Conservation (phyloP, 177 flowering plant species). For the Vitis hybrid region DNA sequence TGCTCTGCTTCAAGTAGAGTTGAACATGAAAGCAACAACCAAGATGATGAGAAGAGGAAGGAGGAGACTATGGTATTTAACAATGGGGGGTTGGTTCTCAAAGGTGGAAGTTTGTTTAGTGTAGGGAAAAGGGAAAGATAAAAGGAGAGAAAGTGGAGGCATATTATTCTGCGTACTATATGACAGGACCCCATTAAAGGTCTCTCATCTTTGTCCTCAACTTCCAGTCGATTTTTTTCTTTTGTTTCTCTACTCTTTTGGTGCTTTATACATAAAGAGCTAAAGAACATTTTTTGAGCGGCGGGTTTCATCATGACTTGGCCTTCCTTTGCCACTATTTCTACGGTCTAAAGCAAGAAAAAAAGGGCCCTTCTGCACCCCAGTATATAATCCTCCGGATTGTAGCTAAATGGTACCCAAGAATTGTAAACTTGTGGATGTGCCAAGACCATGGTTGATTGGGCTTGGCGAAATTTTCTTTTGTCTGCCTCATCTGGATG, state of each 20-base stretch:
- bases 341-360: conserved; percentile 10
- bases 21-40: not conserved
- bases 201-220: conserved; percentile 22
- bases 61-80: conserved; percentile 23
- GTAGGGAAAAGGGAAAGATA: not conserved
- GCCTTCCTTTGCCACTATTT: conserved; percentile 28
- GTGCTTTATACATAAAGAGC: conserved; percentile 14
- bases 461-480: too few relatives aligned
- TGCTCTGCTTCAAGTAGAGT: conserved; percentile 1
- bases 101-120: conserved; percentile 4
- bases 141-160: not conserved
- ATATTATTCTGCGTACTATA: not conserved
- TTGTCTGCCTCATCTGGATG: too few relatives aligned
- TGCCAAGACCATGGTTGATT: too few relatives aligned
- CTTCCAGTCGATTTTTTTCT: conserved; percentile 3
- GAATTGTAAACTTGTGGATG: too few relatives aligned
- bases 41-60: not conserved
- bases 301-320: conserved; percentile 42
- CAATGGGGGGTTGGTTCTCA: not conserved
- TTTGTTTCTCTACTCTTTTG: conserved; percentile 12
- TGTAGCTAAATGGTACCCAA: too few relatives aligned
- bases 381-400: not conserved
- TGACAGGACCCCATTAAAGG: conserved; percentile 11
- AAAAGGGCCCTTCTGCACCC: conserved; percentile 16
- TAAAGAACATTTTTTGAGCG: conserved; percentile 26